Conservation (phyloP, 2,329 filamentous ascomycete species). For the Pseudopyricularia cyperi region DNA sequence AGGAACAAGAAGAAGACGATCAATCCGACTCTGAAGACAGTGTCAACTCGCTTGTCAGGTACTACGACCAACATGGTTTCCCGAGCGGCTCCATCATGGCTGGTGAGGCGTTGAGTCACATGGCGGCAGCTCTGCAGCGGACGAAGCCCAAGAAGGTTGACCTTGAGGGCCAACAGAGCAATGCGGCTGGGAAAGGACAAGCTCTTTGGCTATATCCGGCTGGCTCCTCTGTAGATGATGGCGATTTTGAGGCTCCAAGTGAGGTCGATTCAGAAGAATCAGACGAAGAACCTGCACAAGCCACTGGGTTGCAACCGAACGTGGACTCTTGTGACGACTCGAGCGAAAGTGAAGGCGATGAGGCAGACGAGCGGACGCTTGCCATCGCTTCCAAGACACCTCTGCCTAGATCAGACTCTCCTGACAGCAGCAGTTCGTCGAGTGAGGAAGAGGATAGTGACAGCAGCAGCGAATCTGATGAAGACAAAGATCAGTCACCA, state of each 20-base stretch:
- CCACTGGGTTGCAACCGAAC: slow-evolving; percentile 3
- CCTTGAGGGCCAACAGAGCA: background rate
- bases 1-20: slow-evolving; percentile 2
- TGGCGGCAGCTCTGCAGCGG: slow-evolving; percentile 18
- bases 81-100: slow-evolving; percentile 24
- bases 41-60: slow-evolving; percentile 14
- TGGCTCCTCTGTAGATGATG: background rate
- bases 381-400: background rate
- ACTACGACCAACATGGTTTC: slow-evolving; percentile 23
- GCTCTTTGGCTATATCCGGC: background rate
- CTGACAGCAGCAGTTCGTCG: slow-evolving; percentile 5
- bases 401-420: slow-evolving; percentile 1
- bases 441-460: slow-evolving; percentile 7
- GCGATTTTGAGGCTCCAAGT: slow-evolving; percentile 6
- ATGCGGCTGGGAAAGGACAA: background rate
- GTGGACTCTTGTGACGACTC: slow-evolving; percentile 2
- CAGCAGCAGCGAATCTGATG: slow-evolving; percentile 4
- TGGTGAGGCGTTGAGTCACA: slow-evolving; percentile 19
- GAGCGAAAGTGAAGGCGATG: background rate
- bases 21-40: slow-evolving; percentile 14
- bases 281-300: slow-evolving; percentile 6
- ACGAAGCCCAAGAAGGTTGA: background rate
- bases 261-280: slow-evolving; percentile 1
- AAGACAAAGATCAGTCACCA: background rate
- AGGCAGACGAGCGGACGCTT: background rate